Base-by-base conservation (phyloP, 805 yeast species). In the Debaryomyces castellii region DNA sequence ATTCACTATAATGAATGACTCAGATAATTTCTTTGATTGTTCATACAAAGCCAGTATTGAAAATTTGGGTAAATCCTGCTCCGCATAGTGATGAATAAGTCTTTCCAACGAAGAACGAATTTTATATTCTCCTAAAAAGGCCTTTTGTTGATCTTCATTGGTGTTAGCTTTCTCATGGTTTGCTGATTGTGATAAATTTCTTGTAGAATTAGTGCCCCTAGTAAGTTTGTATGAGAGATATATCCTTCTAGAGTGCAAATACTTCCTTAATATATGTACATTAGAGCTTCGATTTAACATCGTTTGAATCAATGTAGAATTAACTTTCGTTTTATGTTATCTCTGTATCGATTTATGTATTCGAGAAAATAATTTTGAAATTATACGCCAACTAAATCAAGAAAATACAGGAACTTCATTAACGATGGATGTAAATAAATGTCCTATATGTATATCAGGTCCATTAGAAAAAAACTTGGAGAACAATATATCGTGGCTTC, bases 91-190 rank as follows among this genome's bases (percentile, higher is more conserved):
- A 41, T 79, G 74, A 34, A 85, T 81, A 44, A 83, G 71, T 33
- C 78, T 66, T 49, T 83, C 87, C 21, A 84, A 62, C 4, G 82
- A 73, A 1, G 85, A 74, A 44, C 89, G 63, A 21, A 81, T 73
- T 48, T 76, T 73, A 60, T 82, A 82, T 46, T 81, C 82, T 44
- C 74, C 67, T 39, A 77, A 69, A 47, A 81, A 81, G 18, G 64
- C 51, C 44, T 55, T 43, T 40, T 66, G 67, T 45, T 66, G 71
- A 16, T 40, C 44, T 27, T 35, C 43, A 22, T 25, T 25, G 6
- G n/a, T 18, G 27, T 28, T 20, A 16, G 7, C 34, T n/a, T 28
- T 12, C 6, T 30, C 20, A 4, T 14, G 12, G 18, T 16, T n/a
- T 20, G n/a, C 18, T 7, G 17, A 6, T 14, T 30, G 20, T 14